These are phyloP conservation scores for Citrus reticulata DNA, from an alignment of 345 rosid genomes.

Conservation along the genomic window DNA sequence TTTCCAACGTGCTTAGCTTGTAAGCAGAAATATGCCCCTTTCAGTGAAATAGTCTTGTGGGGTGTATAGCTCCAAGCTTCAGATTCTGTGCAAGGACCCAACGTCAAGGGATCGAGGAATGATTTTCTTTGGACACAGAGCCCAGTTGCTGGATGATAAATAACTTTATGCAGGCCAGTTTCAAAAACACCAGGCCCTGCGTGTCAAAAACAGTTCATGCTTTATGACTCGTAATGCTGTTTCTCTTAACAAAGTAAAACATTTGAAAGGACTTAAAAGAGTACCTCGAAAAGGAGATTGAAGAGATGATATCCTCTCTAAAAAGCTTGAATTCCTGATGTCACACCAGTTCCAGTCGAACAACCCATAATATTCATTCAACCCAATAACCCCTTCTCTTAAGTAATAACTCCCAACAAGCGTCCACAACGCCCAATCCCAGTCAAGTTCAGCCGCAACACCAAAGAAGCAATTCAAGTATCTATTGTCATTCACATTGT, in stretches of 20 bases:
- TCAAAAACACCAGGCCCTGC: conserved; percentile 79
- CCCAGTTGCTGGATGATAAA: conserved; percentile 80
- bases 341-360: conserved; percentile 64
- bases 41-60: conserved; percentile 35
- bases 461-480: conserved; percentile 71
- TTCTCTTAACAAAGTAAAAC: background rate
- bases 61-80: conserved; percentile 71
- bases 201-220: background rate
- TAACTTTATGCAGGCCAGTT: conserved; percentile 47
- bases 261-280: background rate
- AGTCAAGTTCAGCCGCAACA: conserved; percentile 69
- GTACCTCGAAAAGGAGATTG: conserved; percentile 66
- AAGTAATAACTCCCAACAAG: conserved; percentile 76
- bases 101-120: conserved; percentile 31
- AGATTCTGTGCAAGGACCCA: conserved; percentile 73
- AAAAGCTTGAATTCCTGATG: conserved; percentile 51
- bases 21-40: conserved; percentile 64
- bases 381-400: conserved; percentile 64
- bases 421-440: conserved; percentile 89
- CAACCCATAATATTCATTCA: conserved; percentile 62
- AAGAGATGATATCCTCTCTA: conserved; percentile 51
- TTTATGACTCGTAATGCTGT: background rate
- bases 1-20: conserved; percentile 38
- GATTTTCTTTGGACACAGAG: conserved; percentile 58
- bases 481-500: conserved; percentile 55